These are phyloP conservation scores for Magnolia officinalis DNA, from an alignment of 164 flowering plant species.

Conservation along the genomic window DNA sequence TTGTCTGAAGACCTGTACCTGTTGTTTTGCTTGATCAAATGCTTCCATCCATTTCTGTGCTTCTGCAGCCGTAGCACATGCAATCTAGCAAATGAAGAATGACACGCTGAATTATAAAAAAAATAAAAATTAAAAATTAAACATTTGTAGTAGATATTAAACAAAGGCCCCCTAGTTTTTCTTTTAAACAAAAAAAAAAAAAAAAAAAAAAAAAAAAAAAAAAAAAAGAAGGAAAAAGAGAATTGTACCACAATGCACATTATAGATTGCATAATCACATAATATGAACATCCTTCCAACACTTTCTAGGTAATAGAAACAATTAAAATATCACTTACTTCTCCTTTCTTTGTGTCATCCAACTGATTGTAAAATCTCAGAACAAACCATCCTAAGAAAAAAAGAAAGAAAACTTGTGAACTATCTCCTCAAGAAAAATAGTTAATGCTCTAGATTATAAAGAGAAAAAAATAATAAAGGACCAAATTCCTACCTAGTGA, in stretches of 20 bases:
- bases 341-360: conserved; percentile 89
- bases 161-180: background rate
- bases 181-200: too few relatives aligned
- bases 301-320: conserved; percentile 1
- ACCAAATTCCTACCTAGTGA: background rate
- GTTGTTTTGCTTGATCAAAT: conserved; percentile 92
- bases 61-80: conserved; percentile 85
- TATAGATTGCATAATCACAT: background rate
- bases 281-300: background rate
- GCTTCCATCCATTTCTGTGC: conserved; percentile 90
- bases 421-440: background rate
- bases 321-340: conserved; percentile 47
- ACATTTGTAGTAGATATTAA: background rate
- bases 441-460: background rate
- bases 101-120: background rate
- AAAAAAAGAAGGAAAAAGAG: background rate
- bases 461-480: background rate
- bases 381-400: conserved; percentile 62
- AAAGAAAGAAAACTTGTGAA: background rate
- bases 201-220: too few relatives aligned
- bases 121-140: background rate
- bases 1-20: conserved; percentile 34
- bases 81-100: conserved; percentile 58
- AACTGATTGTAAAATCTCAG: conserved; percentile 71
- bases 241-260: background rate